Percentiles rank a stretch among this genome's conserved stretches.
phyloP scores from a whole-genome alignment of 805 yeast genomes.

The Candida awuae region DNA sequence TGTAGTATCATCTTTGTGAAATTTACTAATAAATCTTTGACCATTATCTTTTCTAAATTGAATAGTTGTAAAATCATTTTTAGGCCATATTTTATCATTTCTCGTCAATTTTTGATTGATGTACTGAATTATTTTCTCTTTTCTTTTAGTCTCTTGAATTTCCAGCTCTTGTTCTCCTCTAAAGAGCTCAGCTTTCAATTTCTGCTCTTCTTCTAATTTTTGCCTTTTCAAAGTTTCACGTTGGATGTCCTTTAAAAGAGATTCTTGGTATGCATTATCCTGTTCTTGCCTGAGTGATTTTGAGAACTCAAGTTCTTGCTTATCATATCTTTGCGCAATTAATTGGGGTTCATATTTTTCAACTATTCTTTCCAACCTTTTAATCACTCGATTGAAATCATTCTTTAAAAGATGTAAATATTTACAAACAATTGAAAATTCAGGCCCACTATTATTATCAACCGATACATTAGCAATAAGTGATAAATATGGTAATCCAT shows the following conservation, averaged over 20 bases:
- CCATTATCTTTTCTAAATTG: conserved; percentile 53
- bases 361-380: conserved; percentile 34
- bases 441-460: conserved; percentile 39
- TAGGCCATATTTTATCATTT: conserved; percentile 14
- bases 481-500: conserved; percentile 47
- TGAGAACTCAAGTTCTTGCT: conserved; percentile 48
- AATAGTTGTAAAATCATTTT: conserved; percentile 33
- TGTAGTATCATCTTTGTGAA: conserved; percentile 33
- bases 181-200: conserved; percentile 17
- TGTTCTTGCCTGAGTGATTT: conserved; percentile 56
- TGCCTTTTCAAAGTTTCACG: conserved; percentile 40
- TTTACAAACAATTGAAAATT: conserved; percentile 42
- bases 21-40: conserved; percentile 37
- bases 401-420: conserved; percentile 24
- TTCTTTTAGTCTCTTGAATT: conserved; percentile 6
- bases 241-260: conserved; percentile 47
- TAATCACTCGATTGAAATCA: conserved; percentile 1
- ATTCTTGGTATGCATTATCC: conserved; percentile 57
- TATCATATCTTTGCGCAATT: conserved; percentile 49
- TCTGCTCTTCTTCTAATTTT: conserved; percentile 19
- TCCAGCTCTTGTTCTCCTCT: conserved; percentile 14
- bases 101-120: conserved; percentile 10
- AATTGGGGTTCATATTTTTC: conserved; percentile 58
- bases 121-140: conserved; percentile 1
- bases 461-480: conserved; percentile 50